Percentiles rank a stretch among this genome's conserved stretches.
Conservation (phyloP, 129 eudicot genomes). For the Solidago caesia region DNA sequence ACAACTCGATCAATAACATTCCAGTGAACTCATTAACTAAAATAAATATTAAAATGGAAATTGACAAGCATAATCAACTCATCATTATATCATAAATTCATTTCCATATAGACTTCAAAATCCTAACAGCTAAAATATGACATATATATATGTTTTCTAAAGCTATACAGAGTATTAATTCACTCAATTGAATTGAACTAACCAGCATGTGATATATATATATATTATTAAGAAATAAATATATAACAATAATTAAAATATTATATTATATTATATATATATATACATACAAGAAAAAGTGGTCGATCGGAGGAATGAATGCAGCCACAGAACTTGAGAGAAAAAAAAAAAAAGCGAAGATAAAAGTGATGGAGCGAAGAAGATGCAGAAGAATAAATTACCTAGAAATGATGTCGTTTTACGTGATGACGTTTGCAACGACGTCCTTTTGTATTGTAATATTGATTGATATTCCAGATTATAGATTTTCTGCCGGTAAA, state of each 20-base stretch:
- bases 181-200: conserved; percentile 8
- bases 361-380: conserved; percentile 14
- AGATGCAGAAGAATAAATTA: conserved; percentile 5
- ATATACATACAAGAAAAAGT: conserved; percentile 22
- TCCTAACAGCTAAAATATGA: no score
- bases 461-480: neutral
- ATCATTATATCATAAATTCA: neutral
- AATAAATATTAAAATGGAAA: neutral
- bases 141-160: no score
- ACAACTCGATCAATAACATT: conserved; percentile 26
- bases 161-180: neutral
- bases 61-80: conserved; percentile 3
- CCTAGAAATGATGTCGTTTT: conserved; percentile 22
- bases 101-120: conserved; percentile 6
- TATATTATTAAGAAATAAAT: neutral
- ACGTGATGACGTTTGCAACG: conserved; percentile 1
- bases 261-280: neutral
- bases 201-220: neutral
- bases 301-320: conserved; percentile 13
- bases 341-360: conserved; percentile 3
- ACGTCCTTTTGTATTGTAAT: neutral
- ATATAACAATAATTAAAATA: conserved; percentile 11
- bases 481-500: conserved; percentile 8
- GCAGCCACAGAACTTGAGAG: conserved; percentile 18
- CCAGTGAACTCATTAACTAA: neutral